phyloP scores from a whole-genome alignment of 1,284 basidiomycete genomes.

The Ustilago trichophora region DNA sequence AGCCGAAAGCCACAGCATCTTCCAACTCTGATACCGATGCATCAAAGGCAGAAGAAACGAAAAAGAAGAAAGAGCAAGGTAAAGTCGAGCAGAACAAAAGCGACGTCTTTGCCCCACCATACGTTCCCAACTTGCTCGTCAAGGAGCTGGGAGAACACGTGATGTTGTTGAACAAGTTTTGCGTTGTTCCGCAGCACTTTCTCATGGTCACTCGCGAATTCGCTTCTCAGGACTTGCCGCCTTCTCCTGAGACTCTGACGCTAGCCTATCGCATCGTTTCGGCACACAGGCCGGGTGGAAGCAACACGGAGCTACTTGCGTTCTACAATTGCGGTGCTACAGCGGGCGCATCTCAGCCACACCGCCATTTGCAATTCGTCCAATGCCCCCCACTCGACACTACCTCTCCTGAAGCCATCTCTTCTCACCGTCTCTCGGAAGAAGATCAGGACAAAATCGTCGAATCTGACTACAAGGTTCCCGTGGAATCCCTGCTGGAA shows the following conservation, averaged over 20 bases:
- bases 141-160: conserved; percentile 50
- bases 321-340: conserved; percentile 64
- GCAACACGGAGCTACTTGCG: conserved; percentile 42
- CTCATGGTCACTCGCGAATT: conserved; percentile 61
- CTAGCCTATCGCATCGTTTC: conserved; percentile 54
- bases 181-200: conserved; percentile 62
- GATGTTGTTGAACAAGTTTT: conserved; percentile 64
- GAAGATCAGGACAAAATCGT: conserved; percentile 31
- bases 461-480: conserved; percentile 37
- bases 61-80: conserved; percentile 7
- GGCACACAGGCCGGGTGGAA: conserved; percentile 11
- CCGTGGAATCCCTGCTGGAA: conserved; percentile 56
- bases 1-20: conserved; percentile 35
- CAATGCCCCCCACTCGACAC: conserved; percentile 43
- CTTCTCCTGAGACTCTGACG: conserved; percentile 50
- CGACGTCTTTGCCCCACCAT: conserved; percentile 65
- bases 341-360: conserved; percentile 59
- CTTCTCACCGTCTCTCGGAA: not conserved
- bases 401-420: conserved; percentile 3
- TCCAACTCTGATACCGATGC: not conserved
- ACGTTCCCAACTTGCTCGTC: conserved; percentile 62
- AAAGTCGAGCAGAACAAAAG: conserved; percentile 51
- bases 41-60: not conserved
- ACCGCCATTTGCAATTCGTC: conserved; percentile 63
- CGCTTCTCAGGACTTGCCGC: conserved; percentile 58